Conservation (phyloP, 106 monocot genomes). For the Amphibolis antarctica region DNA sequence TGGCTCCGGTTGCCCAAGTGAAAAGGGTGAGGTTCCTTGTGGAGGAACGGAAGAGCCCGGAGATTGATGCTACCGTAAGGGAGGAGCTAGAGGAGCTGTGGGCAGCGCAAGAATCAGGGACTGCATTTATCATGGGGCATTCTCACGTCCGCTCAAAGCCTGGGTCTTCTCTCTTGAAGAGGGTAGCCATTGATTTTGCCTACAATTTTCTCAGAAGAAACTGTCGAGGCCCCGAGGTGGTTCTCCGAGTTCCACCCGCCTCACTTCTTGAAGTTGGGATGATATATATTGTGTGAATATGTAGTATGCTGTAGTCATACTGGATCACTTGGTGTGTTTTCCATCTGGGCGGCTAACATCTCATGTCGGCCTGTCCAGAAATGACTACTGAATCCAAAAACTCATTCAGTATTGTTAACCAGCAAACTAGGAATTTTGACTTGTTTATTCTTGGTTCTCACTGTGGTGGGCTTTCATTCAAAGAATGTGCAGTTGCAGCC, state of each 20-base stretch:
- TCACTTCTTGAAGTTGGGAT: slow-evolving; percentile 62
- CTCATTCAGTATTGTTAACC: background rate
- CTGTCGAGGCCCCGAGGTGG: slow-evolving; percentile 48
- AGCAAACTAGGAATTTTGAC: too few species aligned
- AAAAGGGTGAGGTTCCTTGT: slow-evolving; percentile 39
- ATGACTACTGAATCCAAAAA: too few species aligned
- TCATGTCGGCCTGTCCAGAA: too few species aligned
- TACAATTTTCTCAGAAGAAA: slow-evolving; percentile 58
- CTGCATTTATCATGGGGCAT: slow-evolving; percentile 56
- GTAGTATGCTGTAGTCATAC: background rate
- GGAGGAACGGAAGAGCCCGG: slow-evolving; percentile 5
- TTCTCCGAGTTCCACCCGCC: slow-evolving; percentile 40
- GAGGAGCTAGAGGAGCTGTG: slow-evolving; percentile 43
- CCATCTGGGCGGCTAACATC: too few species aligned
- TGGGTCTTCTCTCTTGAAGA: slow-evolving; percentile 39
- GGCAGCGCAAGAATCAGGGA: slow-evolving; percentile 38
- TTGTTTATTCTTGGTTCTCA: too few species aligned
- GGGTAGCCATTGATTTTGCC: slow-evolving; percentile 28
- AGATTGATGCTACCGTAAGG: slow-evolving; percentile 4
- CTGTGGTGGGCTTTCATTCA: too few species aligned
- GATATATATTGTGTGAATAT: slow-evolving; percentile 37
- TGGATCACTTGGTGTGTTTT: too few species aligned
- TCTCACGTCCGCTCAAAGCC: slow-evolving; percentile 44
- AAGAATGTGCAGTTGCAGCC: too few species aligned
- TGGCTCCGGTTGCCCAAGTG: background rate